phyloP scores from a whole-genome alignment of 768 basidiomycete genomes.

The Calocybe gangraenosa region DNA sequence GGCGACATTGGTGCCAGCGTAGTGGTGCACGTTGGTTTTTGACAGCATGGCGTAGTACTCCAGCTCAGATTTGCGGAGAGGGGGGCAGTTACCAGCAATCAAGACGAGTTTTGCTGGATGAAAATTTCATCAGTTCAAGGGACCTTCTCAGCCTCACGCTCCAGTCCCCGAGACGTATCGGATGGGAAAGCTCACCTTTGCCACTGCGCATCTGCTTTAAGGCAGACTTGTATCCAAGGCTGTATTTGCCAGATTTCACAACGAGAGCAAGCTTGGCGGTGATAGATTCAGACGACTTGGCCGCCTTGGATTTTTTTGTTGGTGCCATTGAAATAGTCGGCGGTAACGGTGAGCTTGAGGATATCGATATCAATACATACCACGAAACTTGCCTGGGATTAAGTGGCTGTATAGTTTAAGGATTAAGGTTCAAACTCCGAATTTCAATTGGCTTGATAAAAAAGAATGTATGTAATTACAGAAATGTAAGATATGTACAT shows the following conservation, averaged over 20 bases:
- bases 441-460: too few species aligned
- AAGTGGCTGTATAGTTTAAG: slow-evolving; percentile 27
- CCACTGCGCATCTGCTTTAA: slow-evolving; percentile 98
- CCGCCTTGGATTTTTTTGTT: slow-evolving; percentile 90
- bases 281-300: slow-evolving; percentile 93
- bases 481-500: too few species aligned
- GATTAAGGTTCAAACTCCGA: slow-evolving; percentile 26
- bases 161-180: slow-evolving; percentile 82
- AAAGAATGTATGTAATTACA: too few species aligned
- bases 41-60: slow-evolving; percentile 99
- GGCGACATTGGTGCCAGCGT: slow-evolving; percentile 94
- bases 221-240: slow-evolving; percentile 95
- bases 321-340: slow-evolving; percentile 69
- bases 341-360: slow-evolving; percentile 18
- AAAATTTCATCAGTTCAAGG: slow-evolving; percentile 63
- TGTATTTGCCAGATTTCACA: slow-evolving; percentile 98
- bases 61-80: slow-evolving; percentile 97
- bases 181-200: slow-evolving; percentile 69
- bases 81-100: slow-evolving; percentile 98
- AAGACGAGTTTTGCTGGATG: slow-evolving; percentile 92
- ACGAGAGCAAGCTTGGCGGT: slow-evolving; percentile 89
- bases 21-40: slow-evolving; percentile 98
- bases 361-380: slow-evolving; percentile 1
- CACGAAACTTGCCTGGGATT: background rate
- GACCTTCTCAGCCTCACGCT: slow-evolving; percentile 99